Base-by-base conservation (phyloP, 2,329 filamentous ascomycete genomes). In the Davidsoniella eucalypti region DNA sequence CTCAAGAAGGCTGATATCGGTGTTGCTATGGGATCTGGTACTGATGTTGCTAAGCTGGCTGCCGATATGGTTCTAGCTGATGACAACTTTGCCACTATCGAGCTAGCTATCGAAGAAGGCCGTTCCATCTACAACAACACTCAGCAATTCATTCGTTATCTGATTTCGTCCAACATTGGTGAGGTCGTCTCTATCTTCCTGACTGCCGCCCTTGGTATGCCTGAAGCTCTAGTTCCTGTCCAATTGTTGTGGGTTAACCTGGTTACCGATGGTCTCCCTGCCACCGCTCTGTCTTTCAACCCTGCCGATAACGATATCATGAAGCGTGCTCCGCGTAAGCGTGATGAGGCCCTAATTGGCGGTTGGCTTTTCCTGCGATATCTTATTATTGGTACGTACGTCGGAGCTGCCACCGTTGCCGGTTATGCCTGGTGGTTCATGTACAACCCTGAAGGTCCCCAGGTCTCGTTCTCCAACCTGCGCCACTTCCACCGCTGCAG, bases 401-500 rank as follows among this genome's bases (percentile, higher is more conserved):
- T 98, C 52, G 92, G 92, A 62, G 72, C 87, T 39, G 92, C 92
- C 49, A 98, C 92, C 3, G 93, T 98, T 17, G 87, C 83, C 61
- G 92, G 93, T 43, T 98, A 98, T 62, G 90, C 87, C n/a, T 98
- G 92, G 92, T 98, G 87, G 86, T 98, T 96, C 72, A 88, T 98
- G 83, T 94, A 84, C 72, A 90, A 96, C 69, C 68, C 80, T 7
- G 78, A 81, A 57, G 92, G 92, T 0, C 92, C 92, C 21, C 85
- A 94, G 64, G 94, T 98, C 66, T 80, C 72, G 55, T 94, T 96
- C 69, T 83, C 76, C 64, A 86, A 98, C 63, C 72, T 98, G 57
- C 72, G 83, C 21, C 84, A 93, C 68, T 98, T 96, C 80, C 92
- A 98, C 69, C 81, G 82, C 63, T 98, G 92, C 76, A 82, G 82